Conservation (phyloP, 2,329 filamentous ascomycete genomes). For the Ascochyta viciae-villosae region DNA sequence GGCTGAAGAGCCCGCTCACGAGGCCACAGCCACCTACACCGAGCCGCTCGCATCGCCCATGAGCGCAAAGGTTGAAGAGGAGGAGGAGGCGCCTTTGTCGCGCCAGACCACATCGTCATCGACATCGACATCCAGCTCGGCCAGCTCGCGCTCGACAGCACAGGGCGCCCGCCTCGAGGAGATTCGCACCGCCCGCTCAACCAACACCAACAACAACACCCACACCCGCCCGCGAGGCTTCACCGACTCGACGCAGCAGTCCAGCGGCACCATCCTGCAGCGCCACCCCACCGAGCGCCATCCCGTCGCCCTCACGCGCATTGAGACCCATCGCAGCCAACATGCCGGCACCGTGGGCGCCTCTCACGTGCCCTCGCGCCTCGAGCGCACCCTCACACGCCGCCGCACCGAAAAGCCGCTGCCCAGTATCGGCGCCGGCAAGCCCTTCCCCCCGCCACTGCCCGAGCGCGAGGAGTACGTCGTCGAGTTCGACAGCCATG, state of each 20-base stretch:
- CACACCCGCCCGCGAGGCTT: constrained; percentile 20
- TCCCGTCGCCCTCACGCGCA: constrained; percentile 73
- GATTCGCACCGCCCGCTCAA: constrained; percentile 36
- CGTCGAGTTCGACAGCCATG: constrained; percentile 80
- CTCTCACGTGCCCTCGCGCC: constrained; percentile 48
- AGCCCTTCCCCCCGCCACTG: constrained; percentile 73
- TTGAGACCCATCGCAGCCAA: constrained; percentile 74
- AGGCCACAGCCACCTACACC: not conserved
- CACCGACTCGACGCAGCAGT: constrained; percentile 30
- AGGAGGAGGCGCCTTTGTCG: constrained; percentile 34
- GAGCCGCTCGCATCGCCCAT: constrained; percentile 14
- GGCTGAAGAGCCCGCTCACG: not conserved
- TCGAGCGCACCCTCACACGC: constrained; percentile 50
- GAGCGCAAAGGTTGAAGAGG: constrained; percentile 19
- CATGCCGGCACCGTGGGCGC: constrained; percentile 73
- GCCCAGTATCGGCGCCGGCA: constrained; percentile 73
- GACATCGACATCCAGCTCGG: constrained; percentile 27
- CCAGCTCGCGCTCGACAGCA: constrained; percentile 20
- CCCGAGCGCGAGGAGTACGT: constrained; percentile 79
- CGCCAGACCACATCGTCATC: constrained; percentile 33
- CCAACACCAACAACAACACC: constrained; percentile 4
- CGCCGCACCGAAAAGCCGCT: constrained; percentile 59
- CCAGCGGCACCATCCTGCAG: constrained; percentile 29
- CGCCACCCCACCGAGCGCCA: constrained; percentile 64
- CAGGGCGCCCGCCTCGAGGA: constrained; percentile 35